Percentiles rank a stretch among this genome's conserved stretches.
Evolutionary conservation across 495 filamentous ascomycete species (phyloP).

Genomic region (Coniosporium apollinis): DNA sequence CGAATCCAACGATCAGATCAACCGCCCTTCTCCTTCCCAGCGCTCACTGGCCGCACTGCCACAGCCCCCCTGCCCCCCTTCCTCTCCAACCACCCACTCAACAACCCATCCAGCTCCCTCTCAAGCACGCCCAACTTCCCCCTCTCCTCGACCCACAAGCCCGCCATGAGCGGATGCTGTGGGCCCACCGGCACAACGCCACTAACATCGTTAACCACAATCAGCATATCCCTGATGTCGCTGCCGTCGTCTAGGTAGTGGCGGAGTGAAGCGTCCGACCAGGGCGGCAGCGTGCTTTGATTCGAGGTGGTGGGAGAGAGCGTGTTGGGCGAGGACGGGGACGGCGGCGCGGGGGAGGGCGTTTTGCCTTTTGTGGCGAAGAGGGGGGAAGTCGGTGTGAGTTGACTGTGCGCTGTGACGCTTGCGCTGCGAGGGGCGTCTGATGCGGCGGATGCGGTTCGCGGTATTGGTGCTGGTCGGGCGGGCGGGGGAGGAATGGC

Average conservation of each 20-base stretch:
- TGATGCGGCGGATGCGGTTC: constrained; percentile 40
- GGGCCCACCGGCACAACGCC: constrained; percentile 55
- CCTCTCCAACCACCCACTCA: constrained; percentile 55
- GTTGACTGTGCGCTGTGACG: not conserved
- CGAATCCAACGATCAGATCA: too few relatives aligned
- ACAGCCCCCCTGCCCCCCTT: constrained; percentile 1
- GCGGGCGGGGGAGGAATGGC: constrained; percentile 25
- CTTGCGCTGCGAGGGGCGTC: constrained; percentile 1
- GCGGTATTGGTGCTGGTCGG: constrained; percentile 22
- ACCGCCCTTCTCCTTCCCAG: too few relatives aligned
- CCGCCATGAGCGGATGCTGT: constrained; percentile 70
- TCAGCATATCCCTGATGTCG: constrained; percentile 80
- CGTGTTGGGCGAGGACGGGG: constrained; percentile 19
- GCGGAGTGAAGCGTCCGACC: constrained; percentile 72
- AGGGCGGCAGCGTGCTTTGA: constrained; percentile 31
- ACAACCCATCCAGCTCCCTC: constrained; percentile 67
- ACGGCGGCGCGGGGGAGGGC: constrained; percentile 6
- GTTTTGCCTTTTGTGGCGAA: not conserved
- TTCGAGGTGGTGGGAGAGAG: constrained; percentile 10
- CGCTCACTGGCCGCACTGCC: too few relatives aligned
- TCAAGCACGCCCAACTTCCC: constrained; percentile 66
- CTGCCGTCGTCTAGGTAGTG: constrained; percentile 82
- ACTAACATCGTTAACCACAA: constrained; percentile 81
- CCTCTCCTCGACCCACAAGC: constrained; percentile 72
- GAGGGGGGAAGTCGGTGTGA: not conserved